Conservation (phyloP, 805 yeast species). For the Priceomyces medius region DNA sequence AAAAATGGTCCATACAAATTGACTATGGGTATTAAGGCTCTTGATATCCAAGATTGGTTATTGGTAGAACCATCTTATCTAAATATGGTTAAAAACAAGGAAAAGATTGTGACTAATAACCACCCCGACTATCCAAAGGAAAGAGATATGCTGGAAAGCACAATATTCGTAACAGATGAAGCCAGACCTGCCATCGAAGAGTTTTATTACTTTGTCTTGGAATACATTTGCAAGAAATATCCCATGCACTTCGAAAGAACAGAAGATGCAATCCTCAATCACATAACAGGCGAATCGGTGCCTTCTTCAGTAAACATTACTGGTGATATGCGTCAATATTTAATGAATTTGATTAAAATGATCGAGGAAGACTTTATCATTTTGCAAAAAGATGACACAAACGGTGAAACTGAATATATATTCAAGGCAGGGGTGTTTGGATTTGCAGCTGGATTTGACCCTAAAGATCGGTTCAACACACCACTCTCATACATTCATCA, state of each 20-base stretch:
- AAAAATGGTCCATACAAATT: conserved; percentile 58
- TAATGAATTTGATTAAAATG: conserved; percentile 22
- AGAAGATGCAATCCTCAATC: conserved; percentile 21
- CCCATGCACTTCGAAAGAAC: conserved; percentile 33
- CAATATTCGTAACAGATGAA: conserved; percentile 34
- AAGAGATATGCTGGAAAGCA: conserved; percentile 25
- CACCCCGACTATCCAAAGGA: conserved; percentile 32
- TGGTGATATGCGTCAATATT: conserved; percentile 15
- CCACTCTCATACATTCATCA: conserved; percentile 40
- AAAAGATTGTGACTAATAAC: conserved; percentile 25
- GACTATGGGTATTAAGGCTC: conserved; percentile 58
- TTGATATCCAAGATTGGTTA: conserved; percentile 41
- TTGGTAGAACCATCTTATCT: conserved; percentile 37
- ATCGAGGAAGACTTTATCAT: conserved; percentile 45
- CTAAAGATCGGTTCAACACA: conserved; percentile 33
- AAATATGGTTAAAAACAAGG: conserved; percentile 25
- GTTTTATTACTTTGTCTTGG: conserved; percentile 29
- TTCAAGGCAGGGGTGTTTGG: conserved; percentile 46
- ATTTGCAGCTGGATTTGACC: conserved; percentile 46
- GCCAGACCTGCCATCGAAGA: conserved; percentile 35
- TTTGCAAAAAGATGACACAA: conserved; percentile 33
- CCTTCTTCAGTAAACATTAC: conserved; percentile 15
- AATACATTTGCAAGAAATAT: conserved; percentile 36
- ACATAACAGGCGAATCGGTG: conserved; percentile 24
- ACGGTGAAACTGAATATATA: conserved; percentile 34